phyloP scores from a whole-genome alignment of 345 rosid species.

The Pelargonium nanum region DNA sequence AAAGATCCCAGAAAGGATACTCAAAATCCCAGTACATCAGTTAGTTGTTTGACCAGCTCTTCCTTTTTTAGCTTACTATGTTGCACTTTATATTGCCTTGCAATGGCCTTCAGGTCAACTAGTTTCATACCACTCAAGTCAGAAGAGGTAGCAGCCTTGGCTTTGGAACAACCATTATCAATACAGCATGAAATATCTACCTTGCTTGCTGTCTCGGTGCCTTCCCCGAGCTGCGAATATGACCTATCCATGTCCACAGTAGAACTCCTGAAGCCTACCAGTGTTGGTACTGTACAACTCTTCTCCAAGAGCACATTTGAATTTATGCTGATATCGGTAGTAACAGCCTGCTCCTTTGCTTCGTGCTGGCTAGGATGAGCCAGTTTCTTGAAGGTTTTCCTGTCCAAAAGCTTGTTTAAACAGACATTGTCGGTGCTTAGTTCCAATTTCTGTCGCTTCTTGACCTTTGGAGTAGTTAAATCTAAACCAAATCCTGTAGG shows the following conservation, averaged over 20 bases:
- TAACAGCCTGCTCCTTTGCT: constrained; percentile 10
- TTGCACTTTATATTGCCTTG: constrained; percentile 32
- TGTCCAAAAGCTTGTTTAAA: constrained; percentile 14
- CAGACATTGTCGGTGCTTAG: constrained; percentile 7
- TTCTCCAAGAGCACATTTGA: constrained; percentile 12
- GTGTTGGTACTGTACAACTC: constrained; percentile 16
- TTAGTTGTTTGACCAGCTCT: constrained; percentile 34
- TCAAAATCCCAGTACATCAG: constrained; percentile 12
- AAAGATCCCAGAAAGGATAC: background rate
- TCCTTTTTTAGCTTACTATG: constrained; percentile 35
- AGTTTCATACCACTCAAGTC: constrained; percentile 35
- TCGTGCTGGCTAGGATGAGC: constrained; percentile 10
- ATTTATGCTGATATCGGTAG: constrained; percentile 8
- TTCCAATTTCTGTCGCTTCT: constrained; percentile 15
- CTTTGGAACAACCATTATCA: background rate
- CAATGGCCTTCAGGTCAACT: constrained; percentile 41
- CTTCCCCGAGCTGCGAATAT: constrained; percentile 13
- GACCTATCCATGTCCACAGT: constrained; percentile 12
- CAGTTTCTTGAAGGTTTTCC: constrained; percentile 21
- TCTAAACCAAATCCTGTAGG: constrained; percentile 9
- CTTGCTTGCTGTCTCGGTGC: background rate
- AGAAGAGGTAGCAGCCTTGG: constrained; percentile 6
- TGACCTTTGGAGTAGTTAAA: constrained; percentile 19
- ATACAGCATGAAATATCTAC: background rate
- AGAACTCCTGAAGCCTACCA: constrained; percentile 15